Percentiles rank a stretch among this genome's conserved stretches.
Evolutionary conservation across 2,329 filamentous ascomycete genomes (phyloP).

Genomic region (Ophiostoma tasmaniense): DNA sequence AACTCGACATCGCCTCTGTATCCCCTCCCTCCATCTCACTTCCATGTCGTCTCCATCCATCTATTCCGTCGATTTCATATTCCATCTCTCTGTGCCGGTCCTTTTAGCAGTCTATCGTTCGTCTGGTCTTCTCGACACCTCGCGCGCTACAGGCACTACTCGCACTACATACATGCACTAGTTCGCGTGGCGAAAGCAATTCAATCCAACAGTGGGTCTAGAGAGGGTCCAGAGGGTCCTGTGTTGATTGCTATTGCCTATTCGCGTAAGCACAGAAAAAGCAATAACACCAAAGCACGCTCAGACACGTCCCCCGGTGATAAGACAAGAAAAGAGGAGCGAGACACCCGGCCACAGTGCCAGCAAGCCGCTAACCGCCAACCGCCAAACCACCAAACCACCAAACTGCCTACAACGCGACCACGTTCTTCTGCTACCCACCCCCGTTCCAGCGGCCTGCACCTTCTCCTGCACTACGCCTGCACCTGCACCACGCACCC

Average conservation of each 20-base stretch:
- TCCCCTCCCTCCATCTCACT: neutral
- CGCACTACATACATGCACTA: neutral
- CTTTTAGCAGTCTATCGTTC: neutral
- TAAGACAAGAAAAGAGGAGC: neutral
- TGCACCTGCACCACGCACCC: constrained; percentile 1
- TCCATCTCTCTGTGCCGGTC: constrained; percentile 4
- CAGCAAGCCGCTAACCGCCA: neutral
- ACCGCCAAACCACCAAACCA: neutral
- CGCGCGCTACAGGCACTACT: neutral
- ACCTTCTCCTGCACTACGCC: neutral
- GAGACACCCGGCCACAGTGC: neutral
- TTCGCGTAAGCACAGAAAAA: constrained; percentile 3
- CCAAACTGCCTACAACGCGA: neutral
- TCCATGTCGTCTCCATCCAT: neutral
- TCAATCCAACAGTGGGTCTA: neutral
- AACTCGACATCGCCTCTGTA: neutral
- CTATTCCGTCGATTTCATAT: neutral
- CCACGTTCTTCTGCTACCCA: neutral
- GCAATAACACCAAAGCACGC: neutral
- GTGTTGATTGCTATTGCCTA: constrained; percentile 8
- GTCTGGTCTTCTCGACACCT: neutral
- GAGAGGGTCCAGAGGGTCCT: neutral
- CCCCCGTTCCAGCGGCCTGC: neutral
- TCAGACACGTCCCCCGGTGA: neutral
- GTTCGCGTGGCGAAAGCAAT: constrained; percentile 6